Base-by-base conservation (phyloP, 768 basidiomycete genomes). In the Boletus fagicola region DNA sequence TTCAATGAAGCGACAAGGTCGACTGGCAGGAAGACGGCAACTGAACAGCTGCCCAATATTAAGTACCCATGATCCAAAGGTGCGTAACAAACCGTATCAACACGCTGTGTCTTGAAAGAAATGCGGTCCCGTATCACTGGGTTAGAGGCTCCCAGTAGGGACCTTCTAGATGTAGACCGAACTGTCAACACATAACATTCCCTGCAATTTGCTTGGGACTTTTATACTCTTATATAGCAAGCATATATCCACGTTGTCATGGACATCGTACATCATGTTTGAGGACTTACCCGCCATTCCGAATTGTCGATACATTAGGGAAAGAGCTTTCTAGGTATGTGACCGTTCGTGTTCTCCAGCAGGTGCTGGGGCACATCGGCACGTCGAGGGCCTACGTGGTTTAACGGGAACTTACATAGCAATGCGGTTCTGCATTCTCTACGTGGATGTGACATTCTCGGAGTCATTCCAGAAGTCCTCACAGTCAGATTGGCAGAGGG, bases 191-290 rank as follows among this genome's bases (percentile, higher is more conserved):
- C 39, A 60, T 16, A 33, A 28, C 11, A 18, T 5, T 30, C 12
- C 20, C 20, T 20, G 16, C 28, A 15, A 8, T 45, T 35, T n/a
- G 11, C 24, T n/a, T 39, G 24, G 12, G 18, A 28, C 18, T 39
- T 15, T 39, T 18, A 39, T 39, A n/a, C 38, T 10, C 38, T 50
- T 39, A 39, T 12, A 15, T 22, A 22, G 28, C 4, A 47, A 39
- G 42, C 15, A 8, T n/a, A 24, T 10, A 20, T 24, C 16, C 12
- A n/a, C 28, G 58, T 56, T 61, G 49, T 36, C 45, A 61, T 56
- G 60, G 58, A 60, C 24, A 53, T 46, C 36, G 24, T 11, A 60
- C 24, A 53, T 46, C 36, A 30, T 11, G 18, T 43, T 22, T 28
- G 0, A 16, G 26, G 24, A 39, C 36, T 11, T 24, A 28, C 38